Evolutionary conservation across 306 rosid species (phyloP).

Genomic region (Ochetophila trinervis): DNA sequence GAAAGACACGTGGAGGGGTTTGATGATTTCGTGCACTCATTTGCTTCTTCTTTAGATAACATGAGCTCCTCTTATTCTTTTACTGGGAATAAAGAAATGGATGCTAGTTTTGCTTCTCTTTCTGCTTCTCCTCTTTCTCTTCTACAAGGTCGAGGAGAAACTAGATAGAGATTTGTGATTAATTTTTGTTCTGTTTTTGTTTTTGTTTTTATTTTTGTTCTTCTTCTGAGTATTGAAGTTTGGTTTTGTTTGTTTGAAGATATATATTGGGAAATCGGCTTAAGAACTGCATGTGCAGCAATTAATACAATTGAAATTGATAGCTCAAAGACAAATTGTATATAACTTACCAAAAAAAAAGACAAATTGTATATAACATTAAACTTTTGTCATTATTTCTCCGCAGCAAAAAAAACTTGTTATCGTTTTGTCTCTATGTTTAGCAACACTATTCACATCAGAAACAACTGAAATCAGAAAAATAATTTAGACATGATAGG

Average conservation of each 20-base stretch:
- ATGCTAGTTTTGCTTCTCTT: slow-evolving; percentile 37
- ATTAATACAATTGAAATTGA: too few relatives aligned
- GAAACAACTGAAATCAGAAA: too few relatives aligned
- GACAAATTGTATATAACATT: too few relatives aligned
- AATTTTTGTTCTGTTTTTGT: background rate
- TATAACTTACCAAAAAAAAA: too few relatives aligned
- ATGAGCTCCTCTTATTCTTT: slow-evolving; percentile 38
- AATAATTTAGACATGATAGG: too few relatives aligned
- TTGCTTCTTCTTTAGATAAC: slow-evolving; percentile 54
- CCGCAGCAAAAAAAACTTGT: too few relatives aligned
- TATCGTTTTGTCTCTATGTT: too few relatives aligned
- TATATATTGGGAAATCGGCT: too few relatives aligned
- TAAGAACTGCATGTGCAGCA: too few relatives aligned
- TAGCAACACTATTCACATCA: too few relatives aligned
- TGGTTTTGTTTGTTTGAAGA: background rate
- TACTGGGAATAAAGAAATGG: slow-evolving; percentile 34
- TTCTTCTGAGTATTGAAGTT: background rate
- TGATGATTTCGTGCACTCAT: slow-evolving; percentile 57
- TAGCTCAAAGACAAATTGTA: too few relatives aligned
- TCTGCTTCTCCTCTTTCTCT: slow-evolving; percentile 47
- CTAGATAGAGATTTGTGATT: slow-evolving; percentile 23
- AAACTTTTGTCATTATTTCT: too few relatives aligned
- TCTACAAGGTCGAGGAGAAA: slow-evolving; percentile 41
- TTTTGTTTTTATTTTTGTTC: background rate
- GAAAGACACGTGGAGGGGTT: slow-evolving; percentile 44